Evolutionary conservation across 2,329 filamentous ascomycete genomes (phyloP), one percentile per base, ranked within the genome.

Genomic region (Xylaria sp.): DNA sequence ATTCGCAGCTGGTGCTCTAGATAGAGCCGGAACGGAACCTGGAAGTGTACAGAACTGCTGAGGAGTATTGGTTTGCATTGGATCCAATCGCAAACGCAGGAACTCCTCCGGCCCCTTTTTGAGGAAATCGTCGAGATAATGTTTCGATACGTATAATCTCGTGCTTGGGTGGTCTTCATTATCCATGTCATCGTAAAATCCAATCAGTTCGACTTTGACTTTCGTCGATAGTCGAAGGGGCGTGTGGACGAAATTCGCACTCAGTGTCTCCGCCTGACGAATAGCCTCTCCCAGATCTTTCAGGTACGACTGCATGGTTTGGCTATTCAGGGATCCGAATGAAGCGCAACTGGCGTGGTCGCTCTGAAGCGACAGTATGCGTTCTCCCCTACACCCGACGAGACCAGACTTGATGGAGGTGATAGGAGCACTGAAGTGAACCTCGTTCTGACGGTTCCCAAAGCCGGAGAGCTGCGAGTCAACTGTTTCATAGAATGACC

Each of bases 401-500:
- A 84, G 75, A 6, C 75, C 78, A 0, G 81, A 83, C 62, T 82
- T 83, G 66, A 82, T 80, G 0, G 83, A 85, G 0, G 82, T 81
- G 13, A 87, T 72, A 0, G 84, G 83, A 0, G 83, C 83, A 6
- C 81, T 81, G 59, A 86, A 85, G 65, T 82, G 82, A 2, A 85
- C 76, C 57, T 80, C 79, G 3, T 73, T 68, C 2, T 73, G 68
- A 0, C 70, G 67, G 3, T 70, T 67, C 0, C 74, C 75, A 1
- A 73, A 67, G 0, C 79, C 79, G 0, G 80, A 80, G 3, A 86
- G 73, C 0, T 79, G 77, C 0, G 83, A 85, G 68, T 86, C 84
- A 6, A 83, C 78, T 0, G 83, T 87, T 66, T 87, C 84, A 60
- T 86, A 83, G 47, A 86, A 81, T 0, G 83, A 84, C 83, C 84